Conservation (phyloP, 768 basidiomycete genomes). For the Gelatoporia subvermispora region DNA sequence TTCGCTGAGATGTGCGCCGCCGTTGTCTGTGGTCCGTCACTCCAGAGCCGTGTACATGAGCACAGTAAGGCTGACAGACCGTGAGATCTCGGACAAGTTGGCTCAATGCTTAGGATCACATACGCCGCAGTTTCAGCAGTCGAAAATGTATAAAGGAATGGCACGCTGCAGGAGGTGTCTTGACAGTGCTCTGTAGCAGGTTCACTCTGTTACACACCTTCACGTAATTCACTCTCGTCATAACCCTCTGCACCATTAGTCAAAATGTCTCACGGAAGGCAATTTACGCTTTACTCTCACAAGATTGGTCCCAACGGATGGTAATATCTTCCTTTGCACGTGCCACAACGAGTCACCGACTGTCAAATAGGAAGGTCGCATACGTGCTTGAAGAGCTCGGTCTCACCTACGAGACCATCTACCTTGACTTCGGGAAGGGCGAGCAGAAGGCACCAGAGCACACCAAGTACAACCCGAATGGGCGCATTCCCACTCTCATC, state of each 20-base stretch:
- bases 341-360: background rate
- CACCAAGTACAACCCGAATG: slow-evolving; percentile 28
- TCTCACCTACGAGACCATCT: slow-evolving; percentile 21
- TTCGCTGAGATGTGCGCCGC: too few relatives aligned
- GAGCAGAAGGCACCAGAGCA: slow-evolving; percentile 22
- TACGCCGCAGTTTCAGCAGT: too few relatives aligned
- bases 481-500: slow-evolving; percentile 32
- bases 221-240: too few relatives aligned
- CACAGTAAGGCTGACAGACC: too few relatives aligned
- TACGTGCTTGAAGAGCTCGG: slow-evolving; percentile 24
- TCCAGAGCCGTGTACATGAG: too few relatives aligned
- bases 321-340: slow-evolving; percentile 5
- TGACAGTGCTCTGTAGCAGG: too few relatives aligned
- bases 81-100: too few relatives aligned
- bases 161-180: too few relatives aligned
- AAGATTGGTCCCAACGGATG: slow-evolving; percentile 20
- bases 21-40: too few relatives aligned
- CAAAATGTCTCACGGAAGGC: slow-evolving; percentile 25
- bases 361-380: slow-evolving; percentile 18
- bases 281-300: slow-evolving; percentile 25
- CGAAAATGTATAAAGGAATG: too few relatives aligned
- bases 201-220: too few relatives aligned
- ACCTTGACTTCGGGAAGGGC: slow-evolving; percentile 21
- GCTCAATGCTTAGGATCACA: too few relatives aligned
- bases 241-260: background rate